Evolutionary conservation across 441 rosid genomes (phyloP).

Genomic region (Kokia cookei): DNA sequence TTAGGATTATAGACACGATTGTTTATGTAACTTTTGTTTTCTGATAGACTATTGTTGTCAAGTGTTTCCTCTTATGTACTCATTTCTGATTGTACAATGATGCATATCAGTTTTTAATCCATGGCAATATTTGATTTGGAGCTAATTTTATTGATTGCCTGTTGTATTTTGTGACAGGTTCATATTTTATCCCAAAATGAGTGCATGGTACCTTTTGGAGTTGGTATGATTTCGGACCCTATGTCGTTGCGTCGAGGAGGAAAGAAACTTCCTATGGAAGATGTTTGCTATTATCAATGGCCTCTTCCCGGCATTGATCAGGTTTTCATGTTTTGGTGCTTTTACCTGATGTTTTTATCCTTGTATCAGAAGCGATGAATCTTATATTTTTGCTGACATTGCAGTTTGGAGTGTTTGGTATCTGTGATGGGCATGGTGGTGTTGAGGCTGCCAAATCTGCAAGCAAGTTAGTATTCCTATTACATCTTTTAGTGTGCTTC

Average conservation of each 20-base stretch:
- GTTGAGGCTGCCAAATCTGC: conserved; percentile 84
- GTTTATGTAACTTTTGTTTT: background rate
- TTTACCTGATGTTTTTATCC: conserved; percentile 11
- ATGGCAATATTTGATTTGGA: background rate
- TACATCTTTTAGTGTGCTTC: conserved; percentile 18
- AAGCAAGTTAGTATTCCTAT: conserved; percentile 64
- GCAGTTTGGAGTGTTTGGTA: conserved; percentile 93
- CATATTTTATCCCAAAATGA: conserved; percentile 54
- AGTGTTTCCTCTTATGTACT: background rate
- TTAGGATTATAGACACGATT: background rate
- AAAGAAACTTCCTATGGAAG: conserved; percentile 93
- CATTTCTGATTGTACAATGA: background rate
- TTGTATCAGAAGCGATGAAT: conserved; percentile 17
- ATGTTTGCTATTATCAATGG: conserved; percentile 86
- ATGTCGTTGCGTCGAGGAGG: conserved; percentile 95
- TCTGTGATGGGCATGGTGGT: conserved; percentile 98
- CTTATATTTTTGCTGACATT: conserved; percentile 13
- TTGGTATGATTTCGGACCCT: conserved; percentile 92
- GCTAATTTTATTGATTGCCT: background rate
- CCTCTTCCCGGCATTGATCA: conserved; percentile 78
- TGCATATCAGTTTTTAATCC: background rate
- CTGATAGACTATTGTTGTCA: background rate
- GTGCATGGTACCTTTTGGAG: conserved; percentile 52
- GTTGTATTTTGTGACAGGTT: conserved; percentile 42
- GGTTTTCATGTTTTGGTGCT: conserved; percentile 39